A percentile compares a stretch with the other conserved stretches of the same genome.
phyloP scores from a whole-genome alignment of 495 filamentous ascomycete species.

The Aspergillus indologenus region DNA sequence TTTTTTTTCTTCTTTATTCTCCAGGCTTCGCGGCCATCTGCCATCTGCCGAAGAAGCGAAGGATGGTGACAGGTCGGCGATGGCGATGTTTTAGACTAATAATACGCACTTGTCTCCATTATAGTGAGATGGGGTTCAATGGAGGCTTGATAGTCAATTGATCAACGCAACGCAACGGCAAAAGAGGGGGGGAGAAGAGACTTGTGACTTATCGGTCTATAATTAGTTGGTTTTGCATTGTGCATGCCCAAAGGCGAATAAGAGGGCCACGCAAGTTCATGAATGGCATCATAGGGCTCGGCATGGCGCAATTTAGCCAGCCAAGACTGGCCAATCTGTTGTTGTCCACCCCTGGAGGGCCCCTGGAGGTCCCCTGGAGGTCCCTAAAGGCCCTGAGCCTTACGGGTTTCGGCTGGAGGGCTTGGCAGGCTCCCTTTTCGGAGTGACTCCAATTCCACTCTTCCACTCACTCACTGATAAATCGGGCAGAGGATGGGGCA shows the following conservation, averaged over 20 bases:
- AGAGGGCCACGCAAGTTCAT: neutral
- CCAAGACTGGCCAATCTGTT: neutral
- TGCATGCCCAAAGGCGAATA: neutral
- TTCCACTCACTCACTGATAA: neutral
- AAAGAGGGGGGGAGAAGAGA: neutral
- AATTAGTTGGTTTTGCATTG: neutral
- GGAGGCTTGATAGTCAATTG: neutral
- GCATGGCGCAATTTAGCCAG: constrained; percentile 6
- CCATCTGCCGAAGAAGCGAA: too few species aligned
- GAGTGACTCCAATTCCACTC: too few species aligned
- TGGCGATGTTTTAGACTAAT: neutral
- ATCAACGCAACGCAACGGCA: neutral
- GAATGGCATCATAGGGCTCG: constrained; percentile 2
- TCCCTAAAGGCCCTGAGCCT: neutral
- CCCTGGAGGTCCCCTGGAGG: too few species aligned
- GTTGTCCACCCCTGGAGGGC: too few species aligned
- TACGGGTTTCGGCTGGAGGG: neutral
- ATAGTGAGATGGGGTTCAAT: neutral
- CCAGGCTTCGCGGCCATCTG: too few species aligned
- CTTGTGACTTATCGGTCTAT: neutral
- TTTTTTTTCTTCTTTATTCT: too few species aligned
- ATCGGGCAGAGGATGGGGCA: too few species aligned
- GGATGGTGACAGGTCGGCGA: neutral
- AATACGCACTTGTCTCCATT: neutral
- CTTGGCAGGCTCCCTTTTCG: neutral